phyloP scores from a whole-genome alignment of 345 rosid species.

The Sisymbrium irio region DNA sequence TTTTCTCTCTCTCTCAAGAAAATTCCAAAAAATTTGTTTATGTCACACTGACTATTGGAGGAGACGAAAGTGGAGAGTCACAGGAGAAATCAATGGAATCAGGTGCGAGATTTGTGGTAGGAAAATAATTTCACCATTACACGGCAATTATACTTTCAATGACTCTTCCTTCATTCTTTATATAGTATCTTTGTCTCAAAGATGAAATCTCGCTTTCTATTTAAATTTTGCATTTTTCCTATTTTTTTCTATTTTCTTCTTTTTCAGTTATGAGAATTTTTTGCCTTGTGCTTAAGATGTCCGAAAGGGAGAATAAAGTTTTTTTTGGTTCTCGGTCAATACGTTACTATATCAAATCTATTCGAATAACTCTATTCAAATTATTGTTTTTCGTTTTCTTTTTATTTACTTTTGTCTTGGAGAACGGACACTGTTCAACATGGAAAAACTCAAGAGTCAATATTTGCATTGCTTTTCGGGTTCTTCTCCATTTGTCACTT shows the following conservation, averaged over 20 bases:
- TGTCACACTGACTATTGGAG: slow-evolving; percentile 2
- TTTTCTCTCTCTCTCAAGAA: not conserved
- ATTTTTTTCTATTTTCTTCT: no score
- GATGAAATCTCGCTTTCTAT: not conserved
- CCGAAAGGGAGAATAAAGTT: slow-evolving; percentile 20
- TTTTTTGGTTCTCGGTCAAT: not conserved
- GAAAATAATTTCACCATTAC: slow-evolving; percentile 9
- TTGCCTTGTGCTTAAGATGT: slow-evolving; percentile 22
- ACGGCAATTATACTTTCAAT: not conserved
- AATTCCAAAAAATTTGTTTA: slow-evolving; percentile 1
- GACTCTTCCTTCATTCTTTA: not conserved
- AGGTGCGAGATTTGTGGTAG: slow-evolving; percentile 32
- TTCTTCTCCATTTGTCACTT: slow-evolving; percentile 31
- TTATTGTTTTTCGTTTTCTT: not conserved
- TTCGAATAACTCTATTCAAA: slow-evolving; percentile 9
- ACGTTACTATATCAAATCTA: slow-evolving; percentile 8
- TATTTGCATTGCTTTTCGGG: slow-evolving; percentile 3
- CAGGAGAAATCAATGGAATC: slow-evolving; percentile 6
- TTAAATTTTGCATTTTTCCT: not conserved
- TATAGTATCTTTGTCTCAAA: not conserved
- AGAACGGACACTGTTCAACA: slow-evolving; percentile 19
- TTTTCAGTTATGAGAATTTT: not conserved
- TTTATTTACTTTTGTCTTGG: not conserved
- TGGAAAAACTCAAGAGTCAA: slow-evolving; percentile 30
- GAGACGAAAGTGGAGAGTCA: slow-evolving; percentile 11